Conservation (phyloP, 2,329 filamentous ascomycete species). For the Penicillium oxalicum region DNA sequence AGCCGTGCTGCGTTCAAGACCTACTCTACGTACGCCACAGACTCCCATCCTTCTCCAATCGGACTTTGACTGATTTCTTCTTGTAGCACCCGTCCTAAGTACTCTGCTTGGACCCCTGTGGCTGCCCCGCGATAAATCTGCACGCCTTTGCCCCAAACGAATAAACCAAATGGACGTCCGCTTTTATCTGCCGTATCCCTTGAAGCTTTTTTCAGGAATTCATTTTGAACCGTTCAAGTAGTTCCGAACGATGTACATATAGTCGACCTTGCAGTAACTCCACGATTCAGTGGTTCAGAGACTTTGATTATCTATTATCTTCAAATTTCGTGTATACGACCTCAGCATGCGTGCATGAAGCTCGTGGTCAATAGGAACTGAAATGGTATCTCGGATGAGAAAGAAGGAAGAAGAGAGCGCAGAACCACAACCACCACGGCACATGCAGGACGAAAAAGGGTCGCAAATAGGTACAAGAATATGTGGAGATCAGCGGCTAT, state of each 20-base stretch:
- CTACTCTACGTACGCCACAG: slow-evolving; percentile 77
- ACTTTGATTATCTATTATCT: background rate
- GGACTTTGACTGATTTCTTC: slow-evolving; percentile 5
- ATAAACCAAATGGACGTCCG: slow-evolving; percentile 11
- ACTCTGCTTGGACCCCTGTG: slow-evolving; percentile 31
- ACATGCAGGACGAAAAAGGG: slow-evolving; percentile 5
- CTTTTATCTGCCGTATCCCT: slow-evolving; percentile 5
- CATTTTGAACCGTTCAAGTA: slow-evolving; percentile 1
- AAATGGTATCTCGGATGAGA: slow-evolving; percentile 24
- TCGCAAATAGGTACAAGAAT: slow-evolving; percentile 18
- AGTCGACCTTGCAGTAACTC: slow-evolving; percentile 27
- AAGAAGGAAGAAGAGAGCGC: slow-evolving; percentile 6
- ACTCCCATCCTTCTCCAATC: background rate
- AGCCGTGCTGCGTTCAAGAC: slow-evolving; percentile 79
- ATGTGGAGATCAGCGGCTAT: slow-evolving; percentile 4
- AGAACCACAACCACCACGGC: background rate
- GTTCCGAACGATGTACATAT: slow-evolving; percentile 32
- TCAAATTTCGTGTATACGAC: too few species aligned
- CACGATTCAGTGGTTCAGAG: slow-evolving; percentile 9
- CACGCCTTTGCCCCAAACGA: slow-evolving; percentile 13
- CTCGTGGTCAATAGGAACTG: slow-evolving; percentile 11
- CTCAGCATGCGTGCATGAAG: background rate
- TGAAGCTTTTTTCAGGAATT: slow-evolving; percentile 8
- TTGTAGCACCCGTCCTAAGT: slow-evolving; percentile 29
- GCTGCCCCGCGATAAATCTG: slow-evolving; percentile 31